Conservation (phyloP, 2,329 filamentous ascomycete genomes). For the Fusarium tricinctum region DNA sequence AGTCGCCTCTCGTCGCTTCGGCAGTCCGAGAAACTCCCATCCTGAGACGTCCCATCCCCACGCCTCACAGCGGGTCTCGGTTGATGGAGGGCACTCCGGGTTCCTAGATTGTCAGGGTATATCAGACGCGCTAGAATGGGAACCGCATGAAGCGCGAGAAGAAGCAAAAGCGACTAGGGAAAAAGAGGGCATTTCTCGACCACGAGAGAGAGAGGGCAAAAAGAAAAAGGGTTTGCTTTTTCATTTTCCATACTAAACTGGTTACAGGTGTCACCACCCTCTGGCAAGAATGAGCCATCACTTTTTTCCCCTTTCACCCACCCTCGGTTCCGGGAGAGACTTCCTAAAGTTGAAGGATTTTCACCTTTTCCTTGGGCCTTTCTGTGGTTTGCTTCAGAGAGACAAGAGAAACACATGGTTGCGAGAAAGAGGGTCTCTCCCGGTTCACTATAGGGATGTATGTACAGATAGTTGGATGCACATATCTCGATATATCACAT, state of each 20-base stretch:
- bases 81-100: constrained; percentile 16
- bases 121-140: constrained; percentile 34
- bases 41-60: too few relatives aligned
- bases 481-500: too few relatives aligned
- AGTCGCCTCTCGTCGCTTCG: too few relatives aligned
- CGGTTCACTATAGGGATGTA: too few relatives aligned
- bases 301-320: constrained; percentile 28
- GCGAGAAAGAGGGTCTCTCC: too few relatives aligned
- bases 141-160: constrained; percentile 19
- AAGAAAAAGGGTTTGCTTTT: too few relatives aligned
- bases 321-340: background rate
- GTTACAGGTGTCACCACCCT: background rate
- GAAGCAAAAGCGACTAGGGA: background rate
- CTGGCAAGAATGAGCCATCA: constrained; percentile 38
- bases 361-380: background rate
- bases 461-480: too few relatives aligned
- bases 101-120: constrained; percentile 28
- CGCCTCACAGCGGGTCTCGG: constrained; percentile 11
- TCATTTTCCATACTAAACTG: too few relatives aligned
- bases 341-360: constrained; percentile 41
- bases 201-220: too few relatives aligned
- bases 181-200: constrained; percentile 2
- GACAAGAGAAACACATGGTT: too few relatives aligned
- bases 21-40: too few relatives aligned
- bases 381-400: too few relatives aligned